Base-by-base conservation (phyloP, 1,139 yeast genomes). In the Tardiomyces blankii region DNA sequence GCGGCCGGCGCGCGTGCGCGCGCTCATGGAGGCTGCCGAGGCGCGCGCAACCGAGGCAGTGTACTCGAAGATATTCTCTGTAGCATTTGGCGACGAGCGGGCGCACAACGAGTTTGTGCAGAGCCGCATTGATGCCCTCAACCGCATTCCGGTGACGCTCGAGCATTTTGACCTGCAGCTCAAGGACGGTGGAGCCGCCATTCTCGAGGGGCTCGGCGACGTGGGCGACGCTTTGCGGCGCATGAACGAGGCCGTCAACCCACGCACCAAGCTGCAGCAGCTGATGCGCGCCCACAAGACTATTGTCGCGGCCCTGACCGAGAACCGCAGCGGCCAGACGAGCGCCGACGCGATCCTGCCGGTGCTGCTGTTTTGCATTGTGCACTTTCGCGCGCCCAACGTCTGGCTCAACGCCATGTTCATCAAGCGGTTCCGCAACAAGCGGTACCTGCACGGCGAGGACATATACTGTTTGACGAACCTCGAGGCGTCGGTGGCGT, bases 401-500 rank as follows among this genome's bases (percentile, higher is more conserved):
- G 54, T 77, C 18, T 73, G 75, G 54, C 65, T 76, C 18, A 78
- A 77, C 49, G 61, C 77, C 46, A 66, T 71, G 44, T 78, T 72
- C 56, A 74, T 79, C 47, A 75, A 74, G 49, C 62, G 82, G 42
- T 80, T 78, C 59, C 67, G 82, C 44, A 75, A 78, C 49, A 65
- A 67, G 35, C 58, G 62, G 23, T 65, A 69, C 18, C 55, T 74
- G 39, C 64, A 63, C 25, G 80, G 81, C 25, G 78, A 77, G 50
- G 67, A 75, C 25, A 60, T 76, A 27, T 80, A 78, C 57, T 78
- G 80, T 44, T 59, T 79, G 42, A 80, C 86, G 1, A 80, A 80
- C 56, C 63, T 77, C 43, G 85, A 80, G 54, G 87, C 87, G 1
- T 76, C 82, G 2, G 62, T 79, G 18, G 71, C 73, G 18, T 78